These are phyloP conservation scores for Glaciozyma martinii DNA, from an alignment of 768 basidiomycete species.

Conservation along the genomic window DNA sequence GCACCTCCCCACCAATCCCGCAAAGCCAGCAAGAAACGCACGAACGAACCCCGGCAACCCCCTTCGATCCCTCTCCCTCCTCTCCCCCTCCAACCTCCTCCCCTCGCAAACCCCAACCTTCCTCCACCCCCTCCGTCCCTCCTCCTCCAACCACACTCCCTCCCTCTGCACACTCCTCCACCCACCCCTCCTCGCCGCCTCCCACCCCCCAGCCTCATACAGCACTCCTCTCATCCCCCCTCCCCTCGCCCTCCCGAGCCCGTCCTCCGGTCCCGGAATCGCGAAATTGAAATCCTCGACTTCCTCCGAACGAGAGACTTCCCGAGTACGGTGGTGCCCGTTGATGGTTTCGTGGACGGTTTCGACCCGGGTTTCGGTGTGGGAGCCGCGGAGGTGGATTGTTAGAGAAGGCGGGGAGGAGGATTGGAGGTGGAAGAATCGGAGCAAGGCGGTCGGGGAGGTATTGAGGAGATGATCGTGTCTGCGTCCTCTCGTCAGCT, in stretches of 20 bases:
- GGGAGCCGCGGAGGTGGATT: not conserved
- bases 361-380: not conserved
- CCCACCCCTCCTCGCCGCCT: not conserved
- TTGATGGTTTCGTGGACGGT: not conserved
- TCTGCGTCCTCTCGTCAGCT: not conserved
- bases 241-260: not conserved
- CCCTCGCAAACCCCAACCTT: not conserved
- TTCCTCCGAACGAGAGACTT: not conserved
- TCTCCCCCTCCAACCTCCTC: not conserved
- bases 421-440: conserved; percentile 1
- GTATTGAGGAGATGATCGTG: not conserved
- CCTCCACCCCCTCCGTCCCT: not conserved
- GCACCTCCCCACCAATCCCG: not conserved
- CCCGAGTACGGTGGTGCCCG: not conserved
- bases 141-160: not conserved
- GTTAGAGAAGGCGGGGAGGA: not conserved
- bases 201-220: not conserved
- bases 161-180: not conserved
- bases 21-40: not conserved
- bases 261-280: not conserved
- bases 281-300: conserved; percentile 1
- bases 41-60: conserved; percentile 1
- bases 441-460: not conserved
- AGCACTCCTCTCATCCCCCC: not conserved
- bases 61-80: conserved; percentile 1